Base-by-base conservation (phyloP, 306 rosid genomes). In the Casuarina cunninghamiana region DNA sequence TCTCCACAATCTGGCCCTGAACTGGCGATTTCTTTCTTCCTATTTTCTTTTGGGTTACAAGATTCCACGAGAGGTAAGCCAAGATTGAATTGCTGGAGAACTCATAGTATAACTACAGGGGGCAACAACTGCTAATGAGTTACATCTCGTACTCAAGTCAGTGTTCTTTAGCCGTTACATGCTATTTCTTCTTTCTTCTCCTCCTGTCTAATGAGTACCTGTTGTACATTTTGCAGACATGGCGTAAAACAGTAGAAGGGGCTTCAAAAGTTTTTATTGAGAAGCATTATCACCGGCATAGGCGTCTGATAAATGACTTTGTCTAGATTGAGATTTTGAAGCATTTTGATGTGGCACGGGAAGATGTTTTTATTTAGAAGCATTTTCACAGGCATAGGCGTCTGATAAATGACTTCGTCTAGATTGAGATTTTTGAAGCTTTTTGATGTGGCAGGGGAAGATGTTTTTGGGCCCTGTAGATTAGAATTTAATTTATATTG, bases 381-480 rank as follows among this genome's bases (percentile, higher is more conserved):
- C 98, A 95, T 72, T 95, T 89, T 82, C 84, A 92, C 79, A 75
- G 89, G 57, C 97, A 95, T 78, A 90, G 80, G 88, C 97, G 91
- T 82, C 80, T 92, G 87, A 89, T 88, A 79, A 92, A 75, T 83
- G 97, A 95, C 67, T 62, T 80, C 79, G 94, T 86, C 75, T 91
- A 90, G 78, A n/a, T 50, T 62, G 53, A 55, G n/a, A 7, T 48
- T 21, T 21, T 21, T 21, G 26, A 21, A 32, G 41, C 75, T 70
- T 65, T 39, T 41, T 41, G 45, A 65, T 65, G 70, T 39, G 70
- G 19, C 70, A 17, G 32, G 32, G 32, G 32, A 26, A 26, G 32
- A 26, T 26, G 88, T 89, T 60, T 89, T 95, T 79, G n/a, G 21
- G 6, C 8, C 75, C 7, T 75, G 75, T 79, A 79, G 51, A 82